Base-by-base conservation (phyloP, 148 eudicot species). In the Vaccinium darrowii region DNA sequence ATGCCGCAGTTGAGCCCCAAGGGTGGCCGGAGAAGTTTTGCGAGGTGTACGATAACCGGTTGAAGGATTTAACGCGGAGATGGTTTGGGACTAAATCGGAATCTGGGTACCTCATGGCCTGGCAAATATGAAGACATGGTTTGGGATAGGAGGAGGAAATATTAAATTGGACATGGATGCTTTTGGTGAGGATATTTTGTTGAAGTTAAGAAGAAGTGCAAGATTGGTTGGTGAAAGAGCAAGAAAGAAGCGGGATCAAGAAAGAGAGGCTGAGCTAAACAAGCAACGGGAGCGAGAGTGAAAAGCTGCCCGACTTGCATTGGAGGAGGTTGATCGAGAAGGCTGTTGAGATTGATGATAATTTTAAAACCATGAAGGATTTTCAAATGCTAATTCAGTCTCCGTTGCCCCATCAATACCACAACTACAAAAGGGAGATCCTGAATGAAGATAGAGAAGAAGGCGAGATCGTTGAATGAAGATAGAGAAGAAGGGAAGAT, bases 251-350 rank as follows among this genome's bases (percentile, higher is more conserved):
- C 56, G 1, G 56, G 56, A 52, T 10, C 56, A 12, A 52, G 56
- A 52, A 52, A 52, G 56, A 72, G 89, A 90, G 49, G 83, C 84
- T 16, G 92, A 91, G 50, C 75, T 86, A 75, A 91, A 79, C 82
- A 86, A 87, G 3, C 91, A 82, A 86, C 87, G 92, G 13, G 90
- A 93, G 76, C 88, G 87, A 83, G 96, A 89, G 54, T 87, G 98
- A 84, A 90, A 89, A 67, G 93, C 90, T 81, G 92, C 92, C 11
- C 88, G 94, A 30, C 85, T 89, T n/a, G 93, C 93, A 62, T 71
- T 95, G 57, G 85, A 89, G 73, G 88, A 91, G 96, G 96, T 94
- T n/a, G n/a, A n/a, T n/a, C 18, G 78, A 39, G 43, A 63, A n/a
- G 69, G 8, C 27, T n/a, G 25, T n/a, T 0, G 27, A n/a, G 4